phyloP scores from a whole-genome alignment of 164 flowering plant species.

The Brasenia schreberi region DNA sequence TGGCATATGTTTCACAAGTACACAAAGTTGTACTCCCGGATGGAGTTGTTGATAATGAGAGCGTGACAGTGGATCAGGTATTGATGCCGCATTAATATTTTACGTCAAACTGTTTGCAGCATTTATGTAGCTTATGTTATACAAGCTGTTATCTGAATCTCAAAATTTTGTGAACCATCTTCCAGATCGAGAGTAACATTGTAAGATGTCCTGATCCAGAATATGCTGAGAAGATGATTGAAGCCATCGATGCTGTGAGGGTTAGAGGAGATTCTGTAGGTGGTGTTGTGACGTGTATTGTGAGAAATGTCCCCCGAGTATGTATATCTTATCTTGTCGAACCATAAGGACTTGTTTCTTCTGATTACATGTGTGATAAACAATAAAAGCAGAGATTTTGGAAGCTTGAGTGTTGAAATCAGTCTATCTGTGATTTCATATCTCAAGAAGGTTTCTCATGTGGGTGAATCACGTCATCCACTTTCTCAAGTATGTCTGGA shows the following conservation, averaged over 20 bases:
- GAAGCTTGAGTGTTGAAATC: too few relatives aligned
- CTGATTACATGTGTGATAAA: too few relatives aligned
- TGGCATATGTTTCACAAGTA: conserved; percentile 87
- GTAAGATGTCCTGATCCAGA: conserved; percentile 93
- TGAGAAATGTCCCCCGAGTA: conserved; percentile 81
- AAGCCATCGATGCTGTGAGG: conserved; percentile 81
- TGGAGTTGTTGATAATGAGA: conserved; percentile 51
- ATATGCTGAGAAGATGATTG: conserved; percentile 95
- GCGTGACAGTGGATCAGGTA: conserved; percentile 76
- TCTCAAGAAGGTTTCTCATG: too few relatives aligned
- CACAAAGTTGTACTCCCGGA: conserved; percentile 62
- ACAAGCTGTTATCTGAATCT: too few relatives aligned
- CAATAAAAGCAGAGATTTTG: too few relatives aligned
- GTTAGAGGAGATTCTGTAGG: conserved; percentile 91
- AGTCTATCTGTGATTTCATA: too few relatives aligned
- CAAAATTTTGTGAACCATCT: neutral
- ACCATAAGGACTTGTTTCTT: too few relatives aligned
- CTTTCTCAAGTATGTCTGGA: too few relatives aligned
- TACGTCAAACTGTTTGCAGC: too few relatives aligned
- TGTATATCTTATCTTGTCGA: conserved; percentile 8
- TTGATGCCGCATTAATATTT: neutral
- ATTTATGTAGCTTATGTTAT: too few relatives aligned
- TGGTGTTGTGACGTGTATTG: conserved; percentile 94
- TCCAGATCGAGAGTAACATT: conserved; percentile 84
- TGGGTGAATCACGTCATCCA: too few relatives aligned